phyloP scores from a whole-genome alignment of 2,329 filamentous ascomycete species.

The Pseudogymnoascus sp. region DNA sequence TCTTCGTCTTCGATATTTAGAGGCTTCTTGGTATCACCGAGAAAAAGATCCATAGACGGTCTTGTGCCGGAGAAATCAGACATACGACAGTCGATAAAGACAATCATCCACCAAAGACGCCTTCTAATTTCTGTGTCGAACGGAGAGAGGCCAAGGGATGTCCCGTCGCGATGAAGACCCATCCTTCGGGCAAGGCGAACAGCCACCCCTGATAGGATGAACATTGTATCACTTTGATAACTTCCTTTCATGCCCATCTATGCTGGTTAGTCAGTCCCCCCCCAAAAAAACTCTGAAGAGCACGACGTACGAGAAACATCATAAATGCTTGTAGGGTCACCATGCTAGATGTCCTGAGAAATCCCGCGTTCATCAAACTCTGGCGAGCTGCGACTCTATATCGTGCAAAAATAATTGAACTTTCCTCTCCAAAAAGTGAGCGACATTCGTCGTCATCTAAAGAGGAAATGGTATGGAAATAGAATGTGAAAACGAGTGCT shows the following conservation, averaged over 20 bases:
- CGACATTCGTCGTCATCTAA: conserved; percentile 12
- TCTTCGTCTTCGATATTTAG: conserved; percentile 45
- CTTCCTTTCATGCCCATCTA: conserved; percentile 9
- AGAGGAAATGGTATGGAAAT: conserved; percentile 8
- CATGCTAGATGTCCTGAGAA: conserved; percentile 12
- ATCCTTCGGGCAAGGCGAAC: conserved; percentile 14
- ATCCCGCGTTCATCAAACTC: conserved; percentile 13
- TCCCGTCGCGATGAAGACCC: conserved; percentile 31
- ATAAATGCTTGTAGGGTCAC: conserved; percentile 14
- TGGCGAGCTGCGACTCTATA: conserved; percentile 12
- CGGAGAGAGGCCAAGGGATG: conserved; percentile 38
- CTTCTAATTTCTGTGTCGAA: conserved; percentile 45
- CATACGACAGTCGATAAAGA: conserved; percentile 43
- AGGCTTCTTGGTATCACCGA: conserved; percentile 39
- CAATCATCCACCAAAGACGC: conserved; percentile 51
- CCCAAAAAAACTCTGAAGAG: neutral
- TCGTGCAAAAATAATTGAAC: conserved; percentile 7
- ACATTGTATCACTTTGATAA: conserved; percentile 11
- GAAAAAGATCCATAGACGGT: conserved; percentile 31
- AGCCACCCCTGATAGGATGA: conserved; percentile 11
- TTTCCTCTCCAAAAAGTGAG: conserved; percentile 10
- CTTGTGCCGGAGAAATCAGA: conserved; percentile 38
- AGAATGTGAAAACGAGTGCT: conserved; percentile 13
- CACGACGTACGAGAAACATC: conserved; percentile 12
- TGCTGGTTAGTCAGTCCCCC: neutral